Base-by-base conservation (phyloP, 2,329 filamentous ascomycete species). In the Trichophyton schoenleinii region DNA sequence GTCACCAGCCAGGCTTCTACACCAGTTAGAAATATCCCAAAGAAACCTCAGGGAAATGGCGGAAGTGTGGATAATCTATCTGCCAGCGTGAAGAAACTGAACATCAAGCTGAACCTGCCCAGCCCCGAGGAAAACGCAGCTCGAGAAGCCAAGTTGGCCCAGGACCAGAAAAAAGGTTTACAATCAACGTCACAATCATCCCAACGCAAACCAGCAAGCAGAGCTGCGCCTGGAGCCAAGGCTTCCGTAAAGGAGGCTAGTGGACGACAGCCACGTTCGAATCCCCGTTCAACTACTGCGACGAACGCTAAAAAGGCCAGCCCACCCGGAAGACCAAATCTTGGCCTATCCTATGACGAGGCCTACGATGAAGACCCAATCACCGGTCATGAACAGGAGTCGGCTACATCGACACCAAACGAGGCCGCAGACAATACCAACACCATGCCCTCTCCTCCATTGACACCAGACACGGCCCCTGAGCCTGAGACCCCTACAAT, bases 71-170 rank as follows among this genome's bases (percentile, higher is more conserved):
- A 84, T 52, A 73, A 72, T 18, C 69, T 84, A 28, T 75, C 80
- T 0, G 74, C 77, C 2, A 80, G 80, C 3, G 69, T 85, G 63
- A 81, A 81, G 67, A 80, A 79, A 31, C 69, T 78, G 63, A 76
- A 70, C 60, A 80, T 86, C 60, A 84, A 82, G 22, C 68, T 86
- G 57, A 84, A 83, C 64, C 74, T 85, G 59, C 81, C 81, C 0
- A 76, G 80, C 0, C 78, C 78, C 22, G 81, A 84, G 67, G 81
- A 84, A 67, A 76, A 84, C 63, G 80, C 82, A 31, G 76, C 75
- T 6, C 72, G 79, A 22, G 79, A 82, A 67, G 76, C 77, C 58
- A 68, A 67, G n/a, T 52, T 28, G 20, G 65, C 69, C 0, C 71
- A 75, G n/a, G 74, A 76, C 46, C 73, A 74, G 55, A 74, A 73